Conservation (phyloP, 352 stramenopile species). For the Pythium oligandrum region DNA sequence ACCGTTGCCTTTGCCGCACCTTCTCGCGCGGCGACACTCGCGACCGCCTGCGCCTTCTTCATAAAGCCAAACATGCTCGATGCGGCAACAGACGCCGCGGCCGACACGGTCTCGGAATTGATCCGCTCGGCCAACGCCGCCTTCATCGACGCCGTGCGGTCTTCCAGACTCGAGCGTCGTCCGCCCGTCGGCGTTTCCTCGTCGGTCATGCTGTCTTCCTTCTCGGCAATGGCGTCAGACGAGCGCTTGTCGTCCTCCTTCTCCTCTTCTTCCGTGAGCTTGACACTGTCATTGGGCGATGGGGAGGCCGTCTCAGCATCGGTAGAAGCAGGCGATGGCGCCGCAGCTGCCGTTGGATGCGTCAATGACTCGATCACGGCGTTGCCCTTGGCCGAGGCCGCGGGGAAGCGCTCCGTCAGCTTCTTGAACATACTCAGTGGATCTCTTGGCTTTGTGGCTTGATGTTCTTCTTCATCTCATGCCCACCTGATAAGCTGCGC, state of each 20-base stretch:
- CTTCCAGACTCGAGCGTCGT: conserved; percentile 30
- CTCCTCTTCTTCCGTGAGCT: conserved; percentile 9
- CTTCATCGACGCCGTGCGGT: conserved; percentile 44
- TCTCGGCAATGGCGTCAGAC: neutral
- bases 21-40: conserved; percentile 63
- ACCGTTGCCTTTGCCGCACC: conserved; percentile 65
- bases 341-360: conserved; percentile 5
- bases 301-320: conserved; percentile 13
- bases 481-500: no score
- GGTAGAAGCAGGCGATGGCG: no score
- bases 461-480: no score
- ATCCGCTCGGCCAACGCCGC: conserved; percentile 54
- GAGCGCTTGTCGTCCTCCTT: conserved; percentile 4
- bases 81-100: conserved; percentile 52
- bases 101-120: conserved; percentile 65
- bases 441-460: no score
- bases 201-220: neutral
- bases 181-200: neutral
- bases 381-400: conserved; percentile 45
- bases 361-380: conserved; percentile 56
- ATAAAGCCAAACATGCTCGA: conserved; percentile 80
- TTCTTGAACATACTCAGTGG: conserved; percentile 63
- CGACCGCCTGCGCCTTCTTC: conserved; percentile 78
- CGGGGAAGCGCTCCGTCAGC: conserved; percentile 70
- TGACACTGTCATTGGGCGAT: conserved; percentile 14